These are phyloP conservation scores for Kodamaea jinghongensis DNA, from an alignment of 805 yeast genomes.

Conservation along the genomic window DNA sequence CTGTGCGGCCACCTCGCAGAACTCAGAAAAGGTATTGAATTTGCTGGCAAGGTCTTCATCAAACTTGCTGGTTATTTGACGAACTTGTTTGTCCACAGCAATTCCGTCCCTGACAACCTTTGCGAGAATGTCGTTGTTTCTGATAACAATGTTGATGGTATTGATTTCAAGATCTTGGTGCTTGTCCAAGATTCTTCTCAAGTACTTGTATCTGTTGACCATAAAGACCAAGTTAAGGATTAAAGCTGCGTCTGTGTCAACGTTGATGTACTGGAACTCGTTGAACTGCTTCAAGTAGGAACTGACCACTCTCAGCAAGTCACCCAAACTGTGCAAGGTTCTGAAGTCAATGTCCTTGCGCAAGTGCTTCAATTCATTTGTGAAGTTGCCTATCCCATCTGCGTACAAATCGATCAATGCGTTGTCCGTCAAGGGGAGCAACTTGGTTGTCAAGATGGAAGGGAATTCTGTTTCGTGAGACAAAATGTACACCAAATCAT, in stretches of 20 bases:
- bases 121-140: slow-evolving; percentile 9
- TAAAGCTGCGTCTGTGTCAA: slow-evolving; percentile 1
- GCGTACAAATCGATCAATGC: slow-evolving; percentile 13
- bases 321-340: slow-evolving; percentile 12
- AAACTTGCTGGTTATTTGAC: slow-evolving; percentile 5
- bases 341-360: slow-evolving; percentile 21
- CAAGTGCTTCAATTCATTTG: slow-evolving; percentile 21
- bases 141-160: slow-evolving; percentile 11
- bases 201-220: slow-evolving; percentile 22
- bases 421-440: slow-evolving; percentile 15
- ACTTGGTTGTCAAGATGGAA: slow-evolving; percentile 16
- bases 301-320: slow-evolving; percentile 13
- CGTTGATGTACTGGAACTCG: slow-evolving; percentile 12
- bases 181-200: slow-evolving; percentile 18
- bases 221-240: slow-evolving; percentile 16
- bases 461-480: slow-evolving; percentile 18
- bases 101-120: slow-evolving; percentile 5
- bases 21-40: slow-evolving; percentile 1
- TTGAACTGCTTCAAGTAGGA: slow-evolving; percentile 17
- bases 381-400: slow-evolving; percentile 18
- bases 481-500: slow-evolving; percentile 15
- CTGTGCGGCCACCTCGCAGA: background rate
- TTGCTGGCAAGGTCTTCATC: background rate
- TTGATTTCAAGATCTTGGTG: slow-evolving; percentile 11
- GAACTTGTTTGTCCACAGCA: slow-evolving; percentile 4